Evolutionary conservation across 495 filamentous ascomycete species (phyloP), one percentile per base, ranked within the genome.

Genomic region (Sabuloglossum arenarium): DNA sequence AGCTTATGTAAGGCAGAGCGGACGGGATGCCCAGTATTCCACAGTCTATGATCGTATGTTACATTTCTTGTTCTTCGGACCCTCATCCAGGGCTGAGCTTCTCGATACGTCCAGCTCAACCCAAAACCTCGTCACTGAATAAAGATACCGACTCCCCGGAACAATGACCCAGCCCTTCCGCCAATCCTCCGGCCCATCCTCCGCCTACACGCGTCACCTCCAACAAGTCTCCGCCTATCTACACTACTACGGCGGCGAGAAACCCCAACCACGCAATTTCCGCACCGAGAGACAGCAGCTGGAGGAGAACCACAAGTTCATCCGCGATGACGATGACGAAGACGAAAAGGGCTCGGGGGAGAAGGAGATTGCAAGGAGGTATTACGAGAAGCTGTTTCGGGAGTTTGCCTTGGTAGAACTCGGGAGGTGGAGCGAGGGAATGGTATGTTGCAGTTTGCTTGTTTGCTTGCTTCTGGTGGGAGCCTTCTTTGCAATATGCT

Each of bases 391-490:
- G 27, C 42, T 66, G 9, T 66, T 63, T 29, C 66, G 63, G 37
- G 64, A 66, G 52, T 66, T 62, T 42, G 64, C 64, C 1, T 54
- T 66, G 52, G 61, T 64, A 11, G 64, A 66, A 21, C 53, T 66
- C 24, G 57, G 30, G 14, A 62, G 55, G 43, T 66, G 62, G 62
- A 50, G 55, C 12, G 61, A 64, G 24, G 28, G 53, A 28, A 58
- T 37, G 49, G 49, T 53, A 53, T n/a, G 39, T 43, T 43, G 5
- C 39, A 1, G n/a, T 19, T 10, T 43, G n/a, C n/a, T 14, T 14
- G 12, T 37, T 37, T 21, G 39, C 16, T 43, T 1, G n/a, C n/a
- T n/a, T n/a, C n/a, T 43, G 39, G 6, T 43, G 21, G 16, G 34
- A 14, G 11, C 11, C 34, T 14, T 43, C 12, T 23, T 21, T 19